Conservation (phyloP, 2,329 filamentous ascomycete species). For the Ustulina deusta region DNA sequence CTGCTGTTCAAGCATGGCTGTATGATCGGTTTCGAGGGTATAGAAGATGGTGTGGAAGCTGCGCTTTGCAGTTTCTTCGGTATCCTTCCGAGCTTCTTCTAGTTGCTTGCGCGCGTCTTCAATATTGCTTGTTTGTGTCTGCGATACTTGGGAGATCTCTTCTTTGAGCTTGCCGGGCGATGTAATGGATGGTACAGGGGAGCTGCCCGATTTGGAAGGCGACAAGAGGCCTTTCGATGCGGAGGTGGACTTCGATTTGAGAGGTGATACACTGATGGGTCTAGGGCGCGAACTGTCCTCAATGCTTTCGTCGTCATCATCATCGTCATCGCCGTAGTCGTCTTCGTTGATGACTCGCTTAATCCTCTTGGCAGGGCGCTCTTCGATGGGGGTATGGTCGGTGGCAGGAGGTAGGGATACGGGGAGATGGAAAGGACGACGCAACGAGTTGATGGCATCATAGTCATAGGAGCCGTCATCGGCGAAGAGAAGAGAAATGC, state of each 20-base stretch:
- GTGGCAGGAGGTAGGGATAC: slow-evolving; percentile 64
- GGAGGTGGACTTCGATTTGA: slow-evolving; percentile 61
- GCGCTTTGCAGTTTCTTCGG: slow-evolving; percentile 87
- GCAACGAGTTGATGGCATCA: slow-evolving; percentile 65
- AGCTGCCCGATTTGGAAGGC: slow-evolving; percentile 77
- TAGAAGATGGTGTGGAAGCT: slow-evolving; percentile 96
- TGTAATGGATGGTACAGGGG: slow-evolving; percentile 70
- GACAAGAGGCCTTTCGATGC: slow-evolving; percentile 72
- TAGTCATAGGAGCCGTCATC: slow-evolving; percentile 66
- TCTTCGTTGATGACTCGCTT: slow-evolving; percentile 85
- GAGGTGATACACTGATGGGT: slow-evolving; percentile 59
- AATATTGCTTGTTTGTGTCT: slow-evolving; percentile 71
- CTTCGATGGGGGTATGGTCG: slow-evolving; percentile 68
- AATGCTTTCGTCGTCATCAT: slow-evolving; percentile 70
- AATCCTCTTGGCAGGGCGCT: slow-evolving; percentile 77
- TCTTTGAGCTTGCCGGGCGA: slow-evolving; percentile 71
- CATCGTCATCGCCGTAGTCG: slow-evolving; percentile 87
- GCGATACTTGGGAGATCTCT: slow-evolving; percentile 56
- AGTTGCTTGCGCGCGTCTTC: slow-evolving; percentile 94
- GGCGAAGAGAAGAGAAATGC: slow-evolving; percentile 80
- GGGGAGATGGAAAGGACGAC: slow-evolving; percentile 57
- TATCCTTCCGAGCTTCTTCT: slow-evolving; percentile 90
- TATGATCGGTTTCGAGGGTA: slow-evolving; percentile 92
- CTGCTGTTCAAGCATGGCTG: slow-evolving; percentile 97
- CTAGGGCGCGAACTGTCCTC: slow-evolving; percentile 28